Evolutionary conservation across 352 stramenopile species (phyloP).

Genomic region (Pythium biforme): DNA sequence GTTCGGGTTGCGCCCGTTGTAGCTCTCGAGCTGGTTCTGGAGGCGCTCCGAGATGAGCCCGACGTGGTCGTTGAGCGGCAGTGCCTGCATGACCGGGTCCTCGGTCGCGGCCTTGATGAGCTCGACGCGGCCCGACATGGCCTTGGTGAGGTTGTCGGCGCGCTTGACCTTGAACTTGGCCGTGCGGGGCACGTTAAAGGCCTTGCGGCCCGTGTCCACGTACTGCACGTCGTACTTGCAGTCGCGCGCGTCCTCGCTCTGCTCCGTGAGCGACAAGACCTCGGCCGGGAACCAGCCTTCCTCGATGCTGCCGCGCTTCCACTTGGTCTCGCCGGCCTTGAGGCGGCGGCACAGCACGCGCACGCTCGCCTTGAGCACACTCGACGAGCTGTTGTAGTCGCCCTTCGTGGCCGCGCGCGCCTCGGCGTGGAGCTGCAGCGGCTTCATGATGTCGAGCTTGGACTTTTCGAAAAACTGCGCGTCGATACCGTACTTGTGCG

Average conservation of each 20-base stretch:
- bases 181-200: slow-evolving; percentile 73
- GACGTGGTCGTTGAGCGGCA: slow-evolving; percentile 83
- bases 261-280: slow-evolving; percentile 60
- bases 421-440: slow-evolving; percentile 72
- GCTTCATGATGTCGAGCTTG: slow-evolving; percentile 89
- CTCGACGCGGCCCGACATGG: slow-evolving; percentile 80
- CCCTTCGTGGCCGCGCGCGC: slow-evolving; percentile 52
- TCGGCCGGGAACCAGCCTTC: slow-evolving; percentile 67
- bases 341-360: slow-evolving; percentile 68
- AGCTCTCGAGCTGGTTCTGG: slow-evolving; percentile 71
- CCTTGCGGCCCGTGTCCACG: slow-evolving; percentile 78
- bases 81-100: slow-evolving; percentile 87
- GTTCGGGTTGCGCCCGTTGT: slow-evolving; percentile 78
- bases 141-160: slow-evolving; percentile 57
- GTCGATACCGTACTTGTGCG: slow-evolving; percentile 91
- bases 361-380: slow-evolving; percentile 51
- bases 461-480: slow-evolving; percentile 87
- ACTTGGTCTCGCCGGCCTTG: slow-evolving; percentile 79
- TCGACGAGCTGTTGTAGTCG: slow-evolving; percentile 36
- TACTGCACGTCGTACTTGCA: slow-evolving; percentile 89
- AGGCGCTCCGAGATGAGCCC: slow-evolving; percentile 87
- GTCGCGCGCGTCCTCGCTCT: slow-evolving; percentile 64
- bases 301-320: slow-evolving; percentile 85
- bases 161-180: slow-evolving; percentile 76
- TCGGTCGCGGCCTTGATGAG: slow-evolving; percentile 69